These are phyloP conservation scores for Sphagnum fallax DNA, from an alignment of 228 moss, liverwort and hornwort species.

Conservation along the genomic window DNA sequence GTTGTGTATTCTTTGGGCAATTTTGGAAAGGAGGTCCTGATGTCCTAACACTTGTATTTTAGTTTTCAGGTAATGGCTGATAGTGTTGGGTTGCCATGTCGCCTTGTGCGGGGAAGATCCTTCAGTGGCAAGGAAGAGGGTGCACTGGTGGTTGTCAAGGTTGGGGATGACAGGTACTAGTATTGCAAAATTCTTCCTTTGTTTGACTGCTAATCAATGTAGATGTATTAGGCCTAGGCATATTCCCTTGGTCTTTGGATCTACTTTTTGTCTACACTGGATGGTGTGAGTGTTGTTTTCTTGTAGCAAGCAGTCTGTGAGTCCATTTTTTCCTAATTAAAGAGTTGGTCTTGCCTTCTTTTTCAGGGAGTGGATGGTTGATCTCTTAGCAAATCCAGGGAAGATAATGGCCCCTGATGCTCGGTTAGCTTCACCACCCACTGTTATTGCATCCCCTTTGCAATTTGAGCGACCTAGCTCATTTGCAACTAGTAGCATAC, in stretches of 20 bases:
- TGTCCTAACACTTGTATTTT: background rate
- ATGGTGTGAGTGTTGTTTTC: no score
- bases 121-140: constrained; percentile 67
- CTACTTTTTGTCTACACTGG: no score
- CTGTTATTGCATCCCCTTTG: constrained; percentile 77
- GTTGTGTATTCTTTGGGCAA: no score
- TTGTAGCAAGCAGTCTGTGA: no score
- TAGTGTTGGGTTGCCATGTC: constrained; percentile 88
- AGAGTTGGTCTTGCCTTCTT: no score
- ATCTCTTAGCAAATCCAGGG: constrained; percentile 80
- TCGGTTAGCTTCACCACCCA: constrained; percentile 65
- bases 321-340: no score
- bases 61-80: constrained; percentile 80
- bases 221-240: no score
- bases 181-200: no score
- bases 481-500: constrained; percentile 70
- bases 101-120: constrained; percentile 77
- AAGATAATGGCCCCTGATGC: constrained; percentile 66
- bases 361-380: constrained; percentile 96
- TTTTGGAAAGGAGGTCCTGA: no score
- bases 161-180: constrained; percentile 64
- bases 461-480: constrained; percentile 75
- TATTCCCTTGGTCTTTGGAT: no score
- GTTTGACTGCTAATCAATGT: no score
- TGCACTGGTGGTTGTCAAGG: constrained; percentile 84